These are phyloP conservation scores for Solanum sitiens DNA, from an alignment of 257 asterid species.

Conservation along the genomic window DNA sequence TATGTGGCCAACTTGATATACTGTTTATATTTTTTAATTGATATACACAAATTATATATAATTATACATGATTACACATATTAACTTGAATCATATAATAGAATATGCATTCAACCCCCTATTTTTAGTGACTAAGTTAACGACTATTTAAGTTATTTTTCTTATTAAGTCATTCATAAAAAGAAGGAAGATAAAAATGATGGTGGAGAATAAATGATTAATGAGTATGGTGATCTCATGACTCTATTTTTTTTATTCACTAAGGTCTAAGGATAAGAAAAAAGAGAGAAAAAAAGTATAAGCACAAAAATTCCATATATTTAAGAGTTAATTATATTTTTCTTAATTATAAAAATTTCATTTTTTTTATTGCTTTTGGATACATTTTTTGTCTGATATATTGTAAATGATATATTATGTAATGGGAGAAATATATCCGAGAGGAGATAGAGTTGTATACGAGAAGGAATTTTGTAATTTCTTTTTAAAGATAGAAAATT, in stretches of 20 bases:
- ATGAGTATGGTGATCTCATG: background rate
- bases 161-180: background rate
- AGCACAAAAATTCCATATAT: background rate
- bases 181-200: background rate
- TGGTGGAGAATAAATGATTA: background rate
- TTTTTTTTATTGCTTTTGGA: too few species aligned
- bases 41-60: background rate
- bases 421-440: too few species aligned
- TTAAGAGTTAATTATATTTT: background rate
- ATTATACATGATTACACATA: background rate
- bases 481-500: too few species aligned
- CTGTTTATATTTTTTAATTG: background rate
- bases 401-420: too few species aligned
- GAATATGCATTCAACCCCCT: background rate
- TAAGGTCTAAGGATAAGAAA: background rate
- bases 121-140: background rate
- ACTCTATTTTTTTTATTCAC: background rate
- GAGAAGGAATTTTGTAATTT: too few species aligned
- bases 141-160: background rate
- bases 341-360: too few species aligned
- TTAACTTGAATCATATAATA: background rate
- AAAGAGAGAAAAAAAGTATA: background rate
- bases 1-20: background rate
- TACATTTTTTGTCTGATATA: too few species aligned
- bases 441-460: background rate